Evolutionary conservation across 129 eudicot species (phyloP).

Genomic region (sunflower (Helianthus annuus)): DNA sequence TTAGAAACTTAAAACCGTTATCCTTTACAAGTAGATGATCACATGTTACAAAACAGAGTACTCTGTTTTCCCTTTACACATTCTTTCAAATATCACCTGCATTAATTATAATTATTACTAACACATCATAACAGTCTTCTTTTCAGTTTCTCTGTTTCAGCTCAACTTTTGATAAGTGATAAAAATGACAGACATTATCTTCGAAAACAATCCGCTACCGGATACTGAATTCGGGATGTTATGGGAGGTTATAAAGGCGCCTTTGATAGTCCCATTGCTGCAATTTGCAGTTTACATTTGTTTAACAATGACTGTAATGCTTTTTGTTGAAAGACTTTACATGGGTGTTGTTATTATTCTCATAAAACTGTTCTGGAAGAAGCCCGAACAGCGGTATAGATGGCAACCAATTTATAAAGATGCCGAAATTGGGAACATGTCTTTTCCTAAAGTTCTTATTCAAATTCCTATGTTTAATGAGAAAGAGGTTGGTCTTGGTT

Average conservation of each 20-base stretch:
- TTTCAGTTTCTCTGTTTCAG: conserved; percentile 29
- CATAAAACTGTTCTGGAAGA: conserved; percentile 67
- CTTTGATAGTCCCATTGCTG: conserved; percentile 69
- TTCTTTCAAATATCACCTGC: neutral
- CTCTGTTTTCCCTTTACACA: neutral
- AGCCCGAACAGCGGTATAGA: conserved; percentile 68
- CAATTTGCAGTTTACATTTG: conserved; percentile 56
- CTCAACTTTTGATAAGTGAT: conserved; percentile 16
- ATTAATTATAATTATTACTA: conserved; percentile 1
- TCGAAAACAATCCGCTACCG: conserved; percentile 37
- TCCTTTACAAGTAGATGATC: neutral
- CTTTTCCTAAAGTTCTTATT: conserved; percentile 66
- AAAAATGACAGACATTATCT: conserved; percentile 62
- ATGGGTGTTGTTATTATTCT: conserved; percentile 74
- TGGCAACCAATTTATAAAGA: conserved; percentile 68
- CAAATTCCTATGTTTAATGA: conserved; percentile 94
- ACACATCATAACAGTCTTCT: conserved; percentile 3
- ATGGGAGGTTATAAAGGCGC: conserved; percentile 60
- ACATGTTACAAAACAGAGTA: conserved; percentile 16
- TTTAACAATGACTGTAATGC: conserved; percentile 63
- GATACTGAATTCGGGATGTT: conserved; percentile 49
- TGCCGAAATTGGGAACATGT: conserved; percentile 52
- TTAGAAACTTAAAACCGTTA: neutral
- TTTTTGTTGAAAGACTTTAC: conserved; percentile 76
- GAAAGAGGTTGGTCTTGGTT: conserved; percentile 55